Evolutionary conservation across 148 eudicot genomes (phyloP).

Genomic region (Euryodendron excelsum): DNA sequence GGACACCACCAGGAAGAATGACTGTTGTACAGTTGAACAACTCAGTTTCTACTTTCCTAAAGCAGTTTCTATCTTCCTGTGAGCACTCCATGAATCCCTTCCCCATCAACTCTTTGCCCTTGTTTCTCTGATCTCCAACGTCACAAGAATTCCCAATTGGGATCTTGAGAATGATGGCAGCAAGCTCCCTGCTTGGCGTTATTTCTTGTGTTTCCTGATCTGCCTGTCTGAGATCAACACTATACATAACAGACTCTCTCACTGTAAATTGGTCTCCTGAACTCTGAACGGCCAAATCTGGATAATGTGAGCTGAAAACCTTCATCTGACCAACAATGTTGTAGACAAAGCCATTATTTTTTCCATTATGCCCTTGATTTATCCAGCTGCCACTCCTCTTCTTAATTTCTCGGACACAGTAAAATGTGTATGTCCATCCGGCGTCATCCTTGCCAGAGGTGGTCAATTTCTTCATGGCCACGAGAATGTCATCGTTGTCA

Average conservation of each 20-base stretch:
- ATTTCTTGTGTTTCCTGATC: conserved; percentile 45
- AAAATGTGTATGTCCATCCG: conserved; percentile 65
- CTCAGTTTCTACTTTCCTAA: neutral
- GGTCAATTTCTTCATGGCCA: conserved; percentile 51
- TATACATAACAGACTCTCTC: conserved; percentile 61
- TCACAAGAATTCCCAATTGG: conserved; percentile 23
- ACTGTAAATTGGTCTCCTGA: conserved; percentile 17
- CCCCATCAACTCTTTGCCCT: neutral
- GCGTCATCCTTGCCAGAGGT: conserved; percentile 32
- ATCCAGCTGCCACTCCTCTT: conserved; percentile 61
- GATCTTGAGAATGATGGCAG: conserved; percentile 56
- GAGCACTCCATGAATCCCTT: neutral
- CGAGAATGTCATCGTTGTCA: conserved; percentile 49
- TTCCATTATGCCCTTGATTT: conserved; percentile 45
- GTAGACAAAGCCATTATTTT: conserved; percentile 34
- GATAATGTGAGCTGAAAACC: conserved; percentile 37
- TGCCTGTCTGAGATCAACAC: conserved; percentile 34
- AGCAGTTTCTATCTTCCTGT: neutral
- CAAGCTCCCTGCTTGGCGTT: conserved; percentile 59
- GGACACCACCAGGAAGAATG: conserved; percentile 75
- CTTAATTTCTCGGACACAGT: conserved; percentile 56
- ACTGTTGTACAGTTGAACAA: conserved; percentile 37
- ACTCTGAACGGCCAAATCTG: conserved; percentile 18
- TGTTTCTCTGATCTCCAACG: conserved; percentile 18
- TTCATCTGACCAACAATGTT: conserved; percentile 71